Evolutionary conservation across 2,329 filamentous ascomycete species (phyloP).

Genomic region (Apiospora kogelbergensis): DNA sequence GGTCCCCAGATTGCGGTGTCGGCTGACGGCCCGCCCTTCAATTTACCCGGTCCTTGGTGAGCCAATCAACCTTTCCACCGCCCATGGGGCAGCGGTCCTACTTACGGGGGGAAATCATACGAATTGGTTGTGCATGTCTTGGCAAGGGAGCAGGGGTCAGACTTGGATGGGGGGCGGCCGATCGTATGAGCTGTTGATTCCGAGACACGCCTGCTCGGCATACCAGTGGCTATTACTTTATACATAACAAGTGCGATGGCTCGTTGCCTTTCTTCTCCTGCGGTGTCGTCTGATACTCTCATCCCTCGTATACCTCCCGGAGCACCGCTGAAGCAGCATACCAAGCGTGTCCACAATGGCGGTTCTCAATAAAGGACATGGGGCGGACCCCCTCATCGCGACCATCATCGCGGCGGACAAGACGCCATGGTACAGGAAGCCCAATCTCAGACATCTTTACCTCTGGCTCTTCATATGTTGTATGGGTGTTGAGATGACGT

Average conservation of each 20-base stretch:
- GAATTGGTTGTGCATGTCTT: neutral
- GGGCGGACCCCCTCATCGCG: conserved; percentile 36
- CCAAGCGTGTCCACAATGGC: conserved; percentile 2
- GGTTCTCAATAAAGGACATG: conserved; percentile 9
- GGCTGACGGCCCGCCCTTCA: conserved; percentile 10
- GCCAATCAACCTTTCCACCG: conserved; percentile 6
- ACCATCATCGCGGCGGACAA: conserved; percentile 39
- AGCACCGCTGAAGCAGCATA: neutral
- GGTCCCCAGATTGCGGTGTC: conserved; percentile 7
- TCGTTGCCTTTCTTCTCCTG: neutral
- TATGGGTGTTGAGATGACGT: conserved; percentile 58
- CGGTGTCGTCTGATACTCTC: neutral
- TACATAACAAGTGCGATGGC: conserved; percentile 7
- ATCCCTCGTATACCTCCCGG: neutral
- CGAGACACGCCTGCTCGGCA: neutral
- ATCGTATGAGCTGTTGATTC: neutral
- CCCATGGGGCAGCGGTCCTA: conserved; percentile 8
- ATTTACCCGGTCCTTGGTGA: conserved; percentile 9
- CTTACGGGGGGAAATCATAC: conserved; percentile 1
- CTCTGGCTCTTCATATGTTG: conserved; percentile 58
- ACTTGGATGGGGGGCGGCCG: neutral
- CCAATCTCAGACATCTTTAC: conserved; percentile 57
- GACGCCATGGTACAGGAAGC: conserved; percentile 57
- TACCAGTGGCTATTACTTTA: neutral
- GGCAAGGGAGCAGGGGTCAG: conserved; percentile 1